Conservation (phyloP, 23 red algal genomes). For the Gracilaria caudata region DNA sequence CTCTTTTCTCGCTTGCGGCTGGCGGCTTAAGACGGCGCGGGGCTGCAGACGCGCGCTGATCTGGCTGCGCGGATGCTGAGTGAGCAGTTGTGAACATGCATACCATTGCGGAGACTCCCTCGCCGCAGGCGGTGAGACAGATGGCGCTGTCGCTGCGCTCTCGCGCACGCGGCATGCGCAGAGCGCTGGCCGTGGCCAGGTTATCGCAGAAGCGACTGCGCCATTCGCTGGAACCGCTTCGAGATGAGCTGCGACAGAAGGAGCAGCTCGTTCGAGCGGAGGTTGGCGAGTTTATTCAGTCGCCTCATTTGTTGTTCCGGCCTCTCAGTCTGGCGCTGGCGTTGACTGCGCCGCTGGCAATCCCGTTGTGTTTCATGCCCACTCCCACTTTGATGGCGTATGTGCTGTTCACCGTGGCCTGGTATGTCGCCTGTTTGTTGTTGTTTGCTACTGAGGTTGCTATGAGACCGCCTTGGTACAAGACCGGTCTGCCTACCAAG, state of each 20-base stretch:
- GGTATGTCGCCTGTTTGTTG: conserved; percentile 75
- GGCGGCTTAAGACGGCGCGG: no score
- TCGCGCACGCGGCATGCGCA: conserved; percentile 8
- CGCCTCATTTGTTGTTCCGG: conserved; percentile 65
- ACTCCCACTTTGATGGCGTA: conserved; percentile 42
- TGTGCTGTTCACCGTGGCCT: conserved; percentile 40
- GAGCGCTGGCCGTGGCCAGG: background rate
- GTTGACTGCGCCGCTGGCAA: conserved; percentile 51
- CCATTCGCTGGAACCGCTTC: background rate
- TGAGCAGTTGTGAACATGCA: background rate
- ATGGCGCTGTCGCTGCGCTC: conserved; percentile 34
- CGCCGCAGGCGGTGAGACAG: conserved; percentile 2
- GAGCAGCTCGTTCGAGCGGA: conserved; percentile 28
- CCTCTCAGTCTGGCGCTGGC: conserved; percentile 66
- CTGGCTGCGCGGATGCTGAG: no score
- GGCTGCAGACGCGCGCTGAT: no score
- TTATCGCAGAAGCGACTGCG: background rate
- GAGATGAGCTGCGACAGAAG: background rate
- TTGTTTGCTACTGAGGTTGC: conserved; percentile 86
- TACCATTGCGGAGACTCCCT: background rate
- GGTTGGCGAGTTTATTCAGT: conserved; percentile 61
- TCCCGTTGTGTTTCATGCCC: conserved; percentile 83
- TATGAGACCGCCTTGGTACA: conserved; percentile 95
- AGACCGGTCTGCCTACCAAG: conserved; percentile 52
- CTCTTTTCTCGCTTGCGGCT: no score